phyloP scores from a whole-genome alignment of 441 rosid genomes.

The Populus hybrid region DNA sequence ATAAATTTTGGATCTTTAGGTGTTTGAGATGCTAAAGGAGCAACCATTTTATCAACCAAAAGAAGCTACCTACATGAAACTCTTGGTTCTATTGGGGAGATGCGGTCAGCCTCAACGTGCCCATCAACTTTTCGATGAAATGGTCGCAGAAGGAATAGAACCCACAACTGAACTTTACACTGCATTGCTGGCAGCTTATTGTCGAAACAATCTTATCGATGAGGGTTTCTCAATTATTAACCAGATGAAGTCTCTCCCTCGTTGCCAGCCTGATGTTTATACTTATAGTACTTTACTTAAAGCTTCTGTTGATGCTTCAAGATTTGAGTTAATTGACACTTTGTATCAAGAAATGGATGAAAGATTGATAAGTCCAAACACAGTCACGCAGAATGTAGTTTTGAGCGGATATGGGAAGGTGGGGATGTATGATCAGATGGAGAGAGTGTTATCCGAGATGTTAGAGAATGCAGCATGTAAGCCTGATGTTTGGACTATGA shows the following conservation, averaged over 20 bases:
- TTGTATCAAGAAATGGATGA: conserved; percentile 73
- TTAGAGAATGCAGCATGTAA: conserved; percentile 55
- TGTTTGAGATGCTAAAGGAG: conserved; percentile 66
- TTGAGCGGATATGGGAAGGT: conserved; percentile 78
- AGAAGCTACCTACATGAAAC: conserved; percentile 85
- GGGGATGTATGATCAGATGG: conserved; percentile 79
- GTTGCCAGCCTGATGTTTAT: conserved; percentile 76
- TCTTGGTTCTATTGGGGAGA: conserved; percentile 68
- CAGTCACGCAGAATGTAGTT: conserved; percentile 84
- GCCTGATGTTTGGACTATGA: conserved; percentile 98
- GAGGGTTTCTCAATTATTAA: conserved; percentile 61
- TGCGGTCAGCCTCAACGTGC: conserved; percentile 64
- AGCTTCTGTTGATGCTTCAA: conserved; percentile 62
- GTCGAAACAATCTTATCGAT: conserved; percentile 59
- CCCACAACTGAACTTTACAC: conserved; percentile 77
- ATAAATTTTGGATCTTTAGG: conserved; percentile 34
- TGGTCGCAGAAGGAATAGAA: conserved; percentile 69
- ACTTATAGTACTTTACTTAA: conserved; percentile 76
- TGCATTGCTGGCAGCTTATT: conserved; percentile 72
- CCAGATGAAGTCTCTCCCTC: conserved; percentile 65
- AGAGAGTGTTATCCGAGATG: conserved; percentile 75
- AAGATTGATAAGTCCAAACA: conserved; percentile 63
- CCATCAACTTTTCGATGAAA: conserved; percentile 65
- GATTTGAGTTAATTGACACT: conserved; percentile 59
- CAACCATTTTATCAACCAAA: conserved; percentile 81